Evolutionary conservation across 2,329 filamentous ascomycete species (phyloP), one percentile per base, ranked within the genome.

Genomic region (Cladosporium sp.): DNA sequence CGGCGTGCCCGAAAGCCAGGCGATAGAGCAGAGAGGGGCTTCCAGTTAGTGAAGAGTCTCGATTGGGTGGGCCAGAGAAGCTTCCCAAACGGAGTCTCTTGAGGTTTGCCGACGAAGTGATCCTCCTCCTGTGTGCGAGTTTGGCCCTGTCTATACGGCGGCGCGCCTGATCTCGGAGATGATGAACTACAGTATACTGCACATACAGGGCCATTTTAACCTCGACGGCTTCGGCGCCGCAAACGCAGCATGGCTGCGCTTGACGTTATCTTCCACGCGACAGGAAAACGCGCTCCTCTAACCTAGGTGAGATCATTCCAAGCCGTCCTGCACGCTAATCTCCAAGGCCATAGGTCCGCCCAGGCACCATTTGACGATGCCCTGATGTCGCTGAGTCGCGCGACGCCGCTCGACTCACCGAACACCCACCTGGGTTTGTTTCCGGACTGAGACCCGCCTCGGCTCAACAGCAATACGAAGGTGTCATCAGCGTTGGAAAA

Each of bases 171-270:
- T 27, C n/a, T n/a, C n/a, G n/a, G n/a, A n/a, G n/a, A n/a, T n/a
- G n/a, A n/a, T n/a, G n/a, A n/a, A n/a, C n/a, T n/a, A n/a, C n/a
- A n/a, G n/a, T n/a, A n/a, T n/a, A n/a, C n/a, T n/a, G n/a, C n/a
- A n/a, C n/a, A n/a, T n/a, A n/a, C n/a, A n/a, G n/a, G n/a, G n/a
- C 22, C 9, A 34, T 24, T 47, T 36, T 36, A 48, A 37, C 45
- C 45, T 48, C 45, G 6, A n/a, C 29, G 29, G 20, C 20, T 36
- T 48, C 40, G 45, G 40, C 45, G 45, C 45, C 45, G 45, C 45
- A 48, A 48, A 37, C 45, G 45, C 45, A 48, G 45, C 45, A 24
- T 41, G n/a, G 22, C 20, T 40, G 45, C 45, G 34, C 45, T 20
- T 41, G 20, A 22, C 24, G 36, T 11, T 41, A 36, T 27, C 37